A percentile compares a stretch with the other conserved stretches of the same genome.
These are phyloP conservation scores for Cicer arietinum DNA, from an alignment of 306 rosid genomes.

Conservation along the genomic window DNA sequence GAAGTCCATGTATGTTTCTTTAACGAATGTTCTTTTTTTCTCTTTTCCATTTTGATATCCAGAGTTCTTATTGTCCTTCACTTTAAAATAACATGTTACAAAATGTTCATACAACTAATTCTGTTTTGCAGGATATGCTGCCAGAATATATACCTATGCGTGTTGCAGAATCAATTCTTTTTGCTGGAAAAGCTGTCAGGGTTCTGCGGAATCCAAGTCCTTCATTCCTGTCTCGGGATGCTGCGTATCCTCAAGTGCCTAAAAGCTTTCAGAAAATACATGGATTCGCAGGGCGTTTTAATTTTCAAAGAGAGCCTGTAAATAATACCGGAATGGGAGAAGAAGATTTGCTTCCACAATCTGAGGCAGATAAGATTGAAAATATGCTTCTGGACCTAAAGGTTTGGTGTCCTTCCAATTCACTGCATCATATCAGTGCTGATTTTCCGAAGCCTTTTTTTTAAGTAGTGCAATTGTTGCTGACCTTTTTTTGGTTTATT, in stretches of 20 bases:
- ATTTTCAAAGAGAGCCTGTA: constrained; percentile 68
- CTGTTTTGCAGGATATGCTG: constrained; percentile 82
- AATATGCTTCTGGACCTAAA: constrained; percentile 84
- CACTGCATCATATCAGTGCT: constrained; percentile 26
- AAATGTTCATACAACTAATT: not conserved
- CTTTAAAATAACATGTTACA: constrained; percentile 17
- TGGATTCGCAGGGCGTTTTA: constrained; percentile 66
- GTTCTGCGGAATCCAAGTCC: constrained; percentile 90
- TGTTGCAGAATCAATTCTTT: constrained; percentile 89
- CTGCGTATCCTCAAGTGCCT: constrained; percentile 63
- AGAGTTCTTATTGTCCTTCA: constrained; percentile 29
- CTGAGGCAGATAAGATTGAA: constrained; percentile 96
- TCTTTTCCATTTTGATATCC: constrained; percentile 27
- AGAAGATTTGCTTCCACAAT: constrained; percentile 90
- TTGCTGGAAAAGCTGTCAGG: constrained; percentile 96
- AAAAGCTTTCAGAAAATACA: constrained; percentile 71
- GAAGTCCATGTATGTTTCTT: constrained; percentile 25
- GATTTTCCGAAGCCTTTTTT: constrained; percentile 9
- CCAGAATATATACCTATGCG: constrained; percentile 91
- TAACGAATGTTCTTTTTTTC: not conserved
- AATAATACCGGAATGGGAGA: constrained; percentile 60
- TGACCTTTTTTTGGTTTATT: not conserved
- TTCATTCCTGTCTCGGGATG: constrained; percentile 69
- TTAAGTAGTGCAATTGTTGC: constrained; percentile 34
- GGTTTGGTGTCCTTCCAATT: constrained; percentile 55